Base-by-base conservation (phyloP, 768 basidiomycete genomes). In the Rhodotorula kratochvilovae region DNA sequence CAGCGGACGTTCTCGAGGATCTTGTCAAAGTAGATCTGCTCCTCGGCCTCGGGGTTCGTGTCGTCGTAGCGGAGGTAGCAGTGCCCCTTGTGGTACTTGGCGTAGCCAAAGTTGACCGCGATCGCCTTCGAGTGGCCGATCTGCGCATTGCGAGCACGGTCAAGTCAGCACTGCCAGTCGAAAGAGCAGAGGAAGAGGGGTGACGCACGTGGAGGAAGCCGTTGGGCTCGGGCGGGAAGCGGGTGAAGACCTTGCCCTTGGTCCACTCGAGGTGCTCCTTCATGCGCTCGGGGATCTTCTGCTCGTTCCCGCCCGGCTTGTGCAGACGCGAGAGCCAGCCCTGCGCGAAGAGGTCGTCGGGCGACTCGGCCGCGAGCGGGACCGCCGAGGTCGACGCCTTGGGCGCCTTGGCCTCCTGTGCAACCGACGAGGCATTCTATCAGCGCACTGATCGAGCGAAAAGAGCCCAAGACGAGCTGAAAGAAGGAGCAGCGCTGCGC, bases 51-150 rank as follows among this genome's bases (percentile, higher is more conserved):
- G 0, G 96, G 96, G 80, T 99, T 99, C 43, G 96, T 99, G 80
- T 99, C 96, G 79, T 99, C 96, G 77, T 91, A 99, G 66, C 96
- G 87, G 54, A 99, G 84, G 80, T 96, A 98, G 72, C 90, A 91
- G 77, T 89, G 87, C 48, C 96, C 96, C n/a, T 87, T 86, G 79
- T 96, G 85, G 80, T 93, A 87, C 23, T 92, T 92, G 45, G 96
- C 96, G 79, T 92, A 99, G n/a, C 96, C 96, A 80, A 98, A 99
- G 81, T 94, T 90, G 71, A 98, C 88, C 77, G 96, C 95, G 78
- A 99, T 97, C 5, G 96, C 95, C 79, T 99, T 99, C 61, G 94
- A 97, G 79, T 99, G 96, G 5, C 95, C 95, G 75, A 92, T 89
- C 77, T 92, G 59, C 23, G 21, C 21, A 25, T 13, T n/a, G 31